These are phyloP conservation scores for Stachybotrys elegans DNA, from an alignment of 2,329 filamentous ascomycete genomes.

Conservation along the genomic window DNA sequence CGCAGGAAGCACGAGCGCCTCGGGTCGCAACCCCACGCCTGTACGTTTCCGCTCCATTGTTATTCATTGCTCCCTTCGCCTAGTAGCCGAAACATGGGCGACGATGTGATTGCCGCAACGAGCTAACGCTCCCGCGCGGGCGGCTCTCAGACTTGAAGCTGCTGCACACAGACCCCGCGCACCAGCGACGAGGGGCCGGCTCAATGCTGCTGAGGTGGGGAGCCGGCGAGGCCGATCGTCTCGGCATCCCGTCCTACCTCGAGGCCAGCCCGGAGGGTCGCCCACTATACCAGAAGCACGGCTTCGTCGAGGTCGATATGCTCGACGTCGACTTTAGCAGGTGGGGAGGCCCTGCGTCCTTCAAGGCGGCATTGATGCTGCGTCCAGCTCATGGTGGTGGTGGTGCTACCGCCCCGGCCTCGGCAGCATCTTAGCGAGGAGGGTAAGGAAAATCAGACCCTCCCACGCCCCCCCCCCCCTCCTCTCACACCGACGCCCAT, in stretches of 20 bases:
- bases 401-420: no score
- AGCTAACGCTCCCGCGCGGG: not conserved
- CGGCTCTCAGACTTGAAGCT: constrained; percentile 27
- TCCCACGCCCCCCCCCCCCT: no score
- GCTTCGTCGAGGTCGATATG: constrained; percentile 25
- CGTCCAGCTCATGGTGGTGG: constrained; percentile 8
- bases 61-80: not conserved
- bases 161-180: constrained; percentile 30
- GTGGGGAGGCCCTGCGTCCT: constrained; percentile 20
- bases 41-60: constrained; percentile 20
- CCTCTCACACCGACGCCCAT: no score
- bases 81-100: no score
- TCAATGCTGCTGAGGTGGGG: constrained; percentile 28
- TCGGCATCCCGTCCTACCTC: constrained; percentile 29
- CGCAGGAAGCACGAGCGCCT: constrained; percentile 23
- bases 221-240: constrained; percentile 28
- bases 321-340: constrained; percentile 19
- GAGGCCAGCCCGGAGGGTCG: constrained; percentile 28
- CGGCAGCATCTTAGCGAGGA: no score
- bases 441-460: no score
- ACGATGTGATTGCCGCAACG: not conserved
- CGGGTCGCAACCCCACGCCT: constrained; percentile 25
- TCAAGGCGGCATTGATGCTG: constrained; percentile 18
- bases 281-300: constrained; percentile 28
- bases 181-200: constrained; percentile 30